phyloP scores from a whole-genome alignment of 371 early-diverging fungal genomes.

The Parasitella parasitica region DNA sequence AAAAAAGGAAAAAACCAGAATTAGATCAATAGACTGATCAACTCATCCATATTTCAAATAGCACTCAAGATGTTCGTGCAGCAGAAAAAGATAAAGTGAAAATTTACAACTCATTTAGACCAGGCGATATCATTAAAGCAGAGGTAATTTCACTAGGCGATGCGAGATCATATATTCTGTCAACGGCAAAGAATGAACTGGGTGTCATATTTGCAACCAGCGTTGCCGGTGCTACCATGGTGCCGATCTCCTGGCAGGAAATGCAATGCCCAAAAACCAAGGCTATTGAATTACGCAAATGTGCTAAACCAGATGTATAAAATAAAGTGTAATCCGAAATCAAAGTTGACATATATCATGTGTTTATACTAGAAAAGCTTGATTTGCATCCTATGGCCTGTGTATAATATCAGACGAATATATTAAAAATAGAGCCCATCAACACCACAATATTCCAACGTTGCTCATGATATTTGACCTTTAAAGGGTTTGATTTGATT shows the following conservation, averaged over 20 bases:
- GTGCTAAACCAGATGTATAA: constrained; percentile 78
- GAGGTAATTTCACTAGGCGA: constrained; percentile 93
- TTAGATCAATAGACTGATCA: no score
- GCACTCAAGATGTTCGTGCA: constrained; percentile 90
- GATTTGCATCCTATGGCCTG: no score
- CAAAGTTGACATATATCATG: no score
- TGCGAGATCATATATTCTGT: constrained; percentile 84
- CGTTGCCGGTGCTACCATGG: constrained; percentile 85
- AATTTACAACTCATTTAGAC: constrained; percentile 87
- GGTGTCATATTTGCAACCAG: constrained; percentile 95
- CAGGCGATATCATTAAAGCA: constrained; percentile 92
- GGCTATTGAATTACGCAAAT: constrained; percentile 86
- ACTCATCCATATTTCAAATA: constrained; percentile 17
- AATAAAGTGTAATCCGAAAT: not conserved
- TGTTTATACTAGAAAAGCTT: no score
- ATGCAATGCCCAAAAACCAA: constrained; percentile 95
- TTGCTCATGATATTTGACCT: not conserved
- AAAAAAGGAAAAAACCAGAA: not conserved
- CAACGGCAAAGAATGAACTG: constrained; percentile 91
- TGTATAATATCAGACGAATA: no score
- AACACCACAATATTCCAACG: no score
- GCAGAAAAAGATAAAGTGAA: constrained; percentile 94
- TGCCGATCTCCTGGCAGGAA: constrained; percentile 96
- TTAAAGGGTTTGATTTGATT: no score
- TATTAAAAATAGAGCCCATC: no score